phyloP scores from a whole-genome alignment of 768 basidiomycete species.

The Rhodotorula paludigena region DNA sequence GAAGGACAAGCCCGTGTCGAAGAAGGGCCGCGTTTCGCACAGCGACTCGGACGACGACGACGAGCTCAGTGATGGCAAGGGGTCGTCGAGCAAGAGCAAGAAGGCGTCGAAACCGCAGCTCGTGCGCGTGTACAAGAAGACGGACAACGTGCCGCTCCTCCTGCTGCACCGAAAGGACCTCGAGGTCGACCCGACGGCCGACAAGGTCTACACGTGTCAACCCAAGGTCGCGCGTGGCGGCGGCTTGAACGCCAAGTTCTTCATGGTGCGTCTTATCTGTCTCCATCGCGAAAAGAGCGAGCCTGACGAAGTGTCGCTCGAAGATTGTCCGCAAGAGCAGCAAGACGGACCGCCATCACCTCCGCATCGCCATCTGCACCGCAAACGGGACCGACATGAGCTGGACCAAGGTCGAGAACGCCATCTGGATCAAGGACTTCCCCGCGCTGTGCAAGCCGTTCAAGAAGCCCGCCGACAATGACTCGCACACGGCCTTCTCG shows the following conservation, averaged over 20 bases:
- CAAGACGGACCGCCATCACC: not conserved
- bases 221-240: not conserved
- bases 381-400: not conserved
- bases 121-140: not conserved
- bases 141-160: not conserved
- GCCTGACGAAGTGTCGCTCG: not conserved
- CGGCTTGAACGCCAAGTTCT: not conserved
- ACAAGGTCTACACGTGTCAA: not conserved
- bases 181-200: too few relatives aligned
- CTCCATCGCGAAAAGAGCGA: not conserved
- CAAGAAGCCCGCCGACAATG: not conserved
- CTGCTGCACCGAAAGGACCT: not conserved
- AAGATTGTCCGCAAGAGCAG: not conserved
- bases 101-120: not conserved
- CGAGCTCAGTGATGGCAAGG: too few relatives aligned
- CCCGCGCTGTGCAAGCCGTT: not conserved
- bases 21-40: too few relatives aligned
- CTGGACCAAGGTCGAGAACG: conserved; percentile 1
- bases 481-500: conserved; percentile 6
- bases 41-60: not conserved
- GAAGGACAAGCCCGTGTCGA: not conserved
- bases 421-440: conserved; percentile 4
- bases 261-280: not conserved
- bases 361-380: conserved; percentile 6
- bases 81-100: not conserved